A percentile compares a stretch with the other conserved stretches of the same genome.
phyloP scores from a whole-genome alignment of 257 asterid genomes.

The Leonotis leonurus region DNA sequence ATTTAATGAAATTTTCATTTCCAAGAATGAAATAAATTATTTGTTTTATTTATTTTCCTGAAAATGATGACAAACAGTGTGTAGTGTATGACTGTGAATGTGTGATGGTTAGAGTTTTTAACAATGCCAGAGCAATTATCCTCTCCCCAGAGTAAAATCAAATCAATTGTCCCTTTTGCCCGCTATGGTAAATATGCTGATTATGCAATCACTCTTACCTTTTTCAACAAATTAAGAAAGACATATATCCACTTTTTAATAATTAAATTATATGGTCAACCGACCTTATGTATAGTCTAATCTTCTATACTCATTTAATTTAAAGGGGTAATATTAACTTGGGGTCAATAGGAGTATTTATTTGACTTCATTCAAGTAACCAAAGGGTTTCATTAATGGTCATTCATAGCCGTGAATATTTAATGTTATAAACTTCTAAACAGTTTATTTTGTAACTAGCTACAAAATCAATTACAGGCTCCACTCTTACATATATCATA shows the following conservation, averaged over 20 bases:
- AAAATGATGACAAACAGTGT: no score
- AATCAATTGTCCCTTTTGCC: slow-evolving; percentile 1
- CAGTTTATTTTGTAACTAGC: not conserved
- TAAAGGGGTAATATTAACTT: no score
- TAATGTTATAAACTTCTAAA: no score
- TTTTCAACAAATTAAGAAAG: not conserved
- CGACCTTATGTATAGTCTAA: no score
- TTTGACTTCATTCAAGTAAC: no score
- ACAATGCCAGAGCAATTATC: slow-evolving; percentile 13
- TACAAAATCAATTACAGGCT: not conserved
- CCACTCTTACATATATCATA: not conserved
- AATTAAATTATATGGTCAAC: no score
- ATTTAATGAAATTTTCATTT: slow-evolving; percentile 41
- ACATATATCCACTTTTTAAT: not conserved
- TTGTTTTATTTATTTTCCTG: no score
- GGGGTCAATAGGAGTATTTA: no score
- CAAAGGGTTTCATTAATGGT: not conserved
- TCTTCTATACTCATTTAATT: no score
- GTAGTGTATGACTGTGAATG: no score
- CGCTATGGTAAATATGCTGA: not conserved
- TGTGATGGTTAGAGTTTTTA: no score
- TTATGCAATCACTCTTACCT: no score
- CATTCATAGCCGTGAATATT: not conserved
- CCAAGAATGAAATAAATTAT: slow-evolving; percentile 33
- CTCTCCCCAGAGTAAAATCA: not conserved